These are phyloP conservation scores for Durotheca rogersii DNA, from an alignment of 495 filamentous ascomycete species.

Conservation along the genomic window DNA sequence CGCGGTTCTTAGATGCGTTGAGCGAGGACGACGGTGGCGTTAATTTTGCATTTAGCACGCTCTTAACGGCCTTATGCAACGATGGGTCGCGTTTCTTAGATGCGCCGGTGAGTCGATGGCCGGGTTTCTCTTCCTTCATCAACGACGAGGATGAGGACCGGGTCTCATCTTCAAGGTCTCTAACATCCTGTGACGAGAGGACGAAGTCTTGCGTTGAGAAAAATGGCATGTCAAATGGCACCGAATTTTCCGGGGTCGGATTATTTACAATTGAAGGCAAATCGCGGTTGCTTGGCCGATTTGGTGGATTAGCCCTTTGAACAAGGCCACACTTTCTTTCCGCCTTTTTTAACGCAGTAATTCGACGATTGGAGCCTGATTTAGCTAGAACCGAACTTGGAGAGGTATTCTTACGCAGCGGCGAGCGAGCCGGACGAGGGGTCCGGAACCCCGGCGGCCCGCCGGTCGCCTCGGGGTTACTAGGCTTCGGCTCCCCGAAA, in stretches of 20 bases:
- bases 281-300: background rate
- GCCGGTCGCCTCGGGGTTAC: background rate
- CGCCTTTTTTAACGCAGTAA: background rate
- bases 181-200: conserved; percentile 50
- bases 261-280: background rate
- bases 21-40: too few relatives aligned
- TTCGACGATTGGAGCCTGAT: background rate
- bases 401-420: background rate
- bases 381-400: background rate
- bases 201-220: conserved; percentile 49
- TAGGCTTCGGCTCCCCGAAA: conserved; percentile 33
- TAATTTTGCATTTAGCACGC: background rate
- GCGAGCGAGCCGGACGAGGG: background rate
- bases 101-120: background rate
- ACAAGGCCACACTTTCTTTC: background rate
- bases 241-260: conserved; percentile 5
- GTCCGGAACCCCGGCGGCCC: background rate
- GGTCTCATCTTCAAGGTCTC: conserved; percentile 42
- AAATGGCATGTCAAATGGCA: conserved; percentile 31
- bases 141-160: conserved; percentile 19
- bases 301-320: background rate
- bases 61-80: conserved; percentile 19
- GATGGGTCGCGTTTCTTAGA: conserved; percentile 1
- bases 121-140: background rate
- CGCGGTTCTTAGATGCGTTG: background rate